These are phyloP conservation scores for Cordyceps pruinosa DNA, from an alignment of 2,329 filamentous ascomycete species.

Conservation along the genomic window DNA sequence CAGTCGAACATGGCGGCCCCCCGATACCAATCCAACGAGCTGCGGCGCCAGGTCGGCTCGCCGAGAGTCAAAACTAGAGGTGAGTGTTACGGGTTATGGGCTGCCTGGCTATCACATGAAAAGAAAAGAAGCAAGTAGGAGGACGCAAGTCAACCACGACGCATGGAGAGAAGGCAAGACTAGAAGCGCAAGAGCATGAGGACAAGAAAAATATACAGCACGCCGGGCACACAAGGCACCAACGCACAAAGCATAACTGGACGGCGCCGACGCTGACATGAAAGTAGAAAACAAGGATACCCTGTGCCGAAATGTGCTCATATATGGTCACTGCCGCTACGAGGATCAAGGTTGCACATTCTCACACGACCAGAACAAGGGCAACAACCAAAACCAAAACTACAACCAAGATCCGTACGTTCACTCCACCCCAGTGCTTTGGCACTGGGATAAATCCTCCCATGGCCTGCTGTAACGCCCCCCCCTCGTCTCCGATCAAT, in stretches of 20 bases:
- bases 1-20: constrained; percentile 39
- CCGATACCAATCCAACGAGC: constrained; percentile 39
- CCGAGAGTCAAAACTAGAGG: constrained; percentile 51
- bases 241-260: no score
- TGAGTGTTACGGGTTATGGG: constrained; percentile 25
- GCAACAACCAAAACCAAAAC: constrained; percentile 18
- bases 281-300: constrained; percentile 76
- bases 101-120: no score
- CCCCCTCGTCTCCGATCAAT: constrained; percentile 29
- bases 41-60: constrained; percentile 47
- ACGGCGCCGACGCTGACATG: constrained; percentile 2
- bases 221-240: background rate
- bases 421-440: background rate
- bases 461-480: background rate
- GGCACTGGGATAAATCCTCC: background rate
- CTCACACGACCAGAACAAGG: constrained; percentile 73
- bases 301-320: constrained; percentile 83
- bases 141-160: background rate
- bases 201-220: background rate
- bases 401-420: constrained; percentile 15
- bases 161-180: background rate
- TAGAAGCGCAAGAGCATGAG: background rate
- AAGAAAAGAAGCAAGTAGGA: background rate
- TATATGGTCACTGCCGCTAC: constrained; percentile 89
- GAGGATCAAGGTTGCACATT: constrained; percentile 88